Evolutionary conservation across 768 basidiomycete species (phyloP).

Genomic region (Leucogyrophana mollusca): DNA sequence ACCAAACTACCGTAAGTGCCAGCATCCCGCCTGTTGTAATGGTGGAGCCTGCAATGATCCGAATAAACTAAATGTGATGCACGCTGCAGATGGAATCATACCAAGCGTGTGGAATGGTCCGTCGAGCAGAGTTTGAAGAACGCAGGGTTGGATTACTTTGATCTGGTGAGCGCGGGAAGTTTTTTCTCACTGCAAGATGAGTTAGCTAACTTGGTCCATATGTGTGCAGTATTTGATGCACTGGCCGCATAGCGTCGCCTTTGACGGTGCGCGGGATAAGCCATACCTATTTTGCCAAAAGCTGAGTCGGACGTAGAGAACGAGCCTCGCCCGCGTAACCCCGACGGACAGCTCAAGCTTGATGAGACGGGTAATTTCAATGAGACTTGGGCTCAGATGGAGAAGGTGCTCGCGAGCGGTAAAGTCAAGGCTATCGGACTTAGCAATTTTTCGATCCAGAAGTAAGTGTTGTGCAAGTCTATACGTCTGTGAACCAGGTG

Average conservation of each 20-base stretch:
- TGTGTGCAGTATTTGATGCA: constrained; percentile 34
- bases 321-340: constrained; percentile 13
- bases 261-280: constrained; percentile 9
- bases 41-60: constrained; percentile 1
- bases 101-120: constrained; percentile 33
- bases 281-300: background rate
- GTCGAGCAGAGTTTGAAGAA: constrained; percentile 34
- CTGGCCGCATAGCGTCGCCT: constrained; percentile 29
- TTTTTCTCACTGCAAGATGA: background rate
- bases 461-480: constrained; percentile 11
- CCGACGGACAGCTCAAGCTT: constrained; percentile 13
- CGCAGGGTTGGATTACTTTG: constrained; percentile 42
- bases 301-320: background rate
- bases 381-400: constrained; percentile 30
- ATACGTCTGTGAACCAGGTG: too few relatives aligned
- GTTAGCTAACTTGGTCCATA: background rate
- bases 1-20: constrained; percentile 42
- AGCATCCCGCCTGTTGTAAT: constrained; percentile 5
- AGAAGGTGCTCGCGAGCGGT: constrained; percentile 14
- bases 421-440: constrained; percentile 32
- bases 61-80: too few relatives aligned
- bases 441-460: constrained; percentile 34
- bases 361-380: constrained; percentile 17
- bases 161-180: constrained; percentile 39
- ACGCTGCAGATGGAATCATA: constrained; percentile 21